phyloP scores from a whole-genome alignment of 352 stramenopile genomes.

The Saprolegnia parasitica region DNA sequence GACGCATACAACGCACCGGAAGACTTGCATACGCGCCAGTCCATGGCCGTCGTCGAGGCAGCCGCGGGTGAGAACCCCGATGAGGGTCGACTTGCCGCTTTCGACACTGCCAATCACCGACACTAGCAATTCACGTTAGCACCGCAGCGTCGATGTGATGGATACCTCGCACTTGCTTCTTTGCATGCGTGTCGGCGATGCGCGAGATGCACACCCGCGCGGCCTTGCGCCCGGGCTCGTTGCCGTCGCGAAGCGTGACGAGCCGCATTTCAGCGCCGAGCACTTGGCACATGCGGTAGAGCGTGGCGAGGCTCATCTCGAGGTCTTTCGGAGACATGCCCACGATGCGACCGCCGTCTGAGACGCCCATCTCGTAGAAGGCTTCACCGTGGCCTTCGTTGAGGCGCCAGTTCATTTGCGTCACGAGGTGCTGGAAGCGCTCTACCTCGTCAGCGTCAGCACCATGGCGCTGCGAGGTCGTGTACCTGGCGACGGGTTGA shows the following conservation, averaged over 20 bases:
- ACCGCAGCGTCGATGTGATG: constrained; percentile 1
- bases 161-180: constrained; percentile 56
- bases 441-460: constrained; percentile 33
- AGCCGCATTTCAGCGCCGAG: constrained; percentile 63
- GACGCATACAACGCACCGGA: constrained; percentile 35
- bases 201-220: constrained; percentile 47
- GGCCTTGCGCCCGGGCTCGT: constrained; percentile 36
- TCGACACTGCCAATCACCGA: constrained; percentile 84
- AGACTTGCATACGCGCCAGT: constrained; percentile 85
- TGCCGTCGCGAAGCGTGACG: constrained; percentile 48
- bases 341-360: constrained; percentile 72
- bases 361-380: constrained; percentile 85
- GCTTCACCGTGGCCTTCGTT: constrained; percentile 81
- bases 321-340: constrained; percentile 66
- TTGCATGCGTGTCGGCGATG: constrained; percentile 46
- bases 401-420: constrained; percentile 87
- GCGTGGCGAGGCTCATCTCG: constrained; percentile 59
- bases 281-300: constrained; percentile 71
- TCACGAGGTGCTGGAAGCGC: constrained; percentile 80
- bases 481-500: constrained; percentile 50
- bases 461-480: not conserved
- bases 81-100: constrained; percentile 86
- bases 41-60: constrained; percentile 80
- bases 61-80: constrained; percentile 82
- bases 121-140: constrained; percentile 34